Evolutionary conservation across 129 eudicot genomes (phyloP).

Genomic region (Escallonia rubra): DNA sequence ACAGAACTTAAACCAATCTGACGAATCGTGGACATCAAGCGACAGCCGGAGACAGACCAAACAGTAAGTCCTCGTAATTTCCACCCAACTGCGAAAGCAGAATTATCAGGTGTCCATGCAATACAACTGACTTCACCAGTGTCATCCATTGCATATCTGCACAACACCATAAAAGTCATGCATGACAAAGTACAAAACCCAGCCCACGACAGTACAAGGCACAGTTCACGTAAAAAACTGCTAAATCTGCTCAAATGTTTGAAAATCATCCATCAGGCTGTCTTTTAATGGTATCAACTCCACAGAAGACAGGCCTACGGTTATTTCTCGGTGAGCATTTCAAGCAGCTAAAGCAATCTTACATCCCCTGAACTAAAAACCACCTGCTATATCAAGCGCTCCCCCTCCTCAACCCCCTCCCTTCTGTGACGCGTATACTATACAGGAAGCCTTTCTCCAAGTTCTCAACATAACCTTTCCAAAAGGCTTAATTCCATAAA

Average conservation of each 20-base stretch:
- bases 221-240: background rate
- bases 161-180: conserved; percentile 14
- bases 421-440: too few relatives aligned
- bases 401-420: too few relatives aligned
- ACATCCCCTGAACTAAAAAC: too few relatives aligned
- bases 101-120: conserved; percentile 95
- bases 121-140: conserved; percentile 88
- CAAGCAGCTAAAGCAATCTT: too few relatives aligned
- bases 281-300: too few relatives aligned
- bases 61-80: conserved; percentile 88
- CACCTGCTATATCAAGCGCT: too few relatives aligned
- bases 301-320: too few relatives aligned
- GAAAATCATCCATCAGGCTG: conserved; percentile 8
- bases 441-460: too few relatives aligned
- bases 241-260: background rate
- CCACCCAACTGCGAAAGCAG: conserved; percentile 99
- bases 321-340: too few relatives aligned
- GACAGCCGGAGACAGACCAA: conserved; percentile 98
- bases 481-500: too few relatives aligned
- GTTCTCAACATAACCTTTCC: too few relatives aligned
- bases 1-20: conserved; percentile 78
- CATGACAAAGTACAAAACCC: background rate
- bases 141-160: conserved; percentile 87
- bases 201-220: background rate
- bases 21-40: conserved; percentile 94